Evolutionary conservation across 805 yeast species (phyloP).

Genomic region (Saccharomycopsis fodiens): DNA sequence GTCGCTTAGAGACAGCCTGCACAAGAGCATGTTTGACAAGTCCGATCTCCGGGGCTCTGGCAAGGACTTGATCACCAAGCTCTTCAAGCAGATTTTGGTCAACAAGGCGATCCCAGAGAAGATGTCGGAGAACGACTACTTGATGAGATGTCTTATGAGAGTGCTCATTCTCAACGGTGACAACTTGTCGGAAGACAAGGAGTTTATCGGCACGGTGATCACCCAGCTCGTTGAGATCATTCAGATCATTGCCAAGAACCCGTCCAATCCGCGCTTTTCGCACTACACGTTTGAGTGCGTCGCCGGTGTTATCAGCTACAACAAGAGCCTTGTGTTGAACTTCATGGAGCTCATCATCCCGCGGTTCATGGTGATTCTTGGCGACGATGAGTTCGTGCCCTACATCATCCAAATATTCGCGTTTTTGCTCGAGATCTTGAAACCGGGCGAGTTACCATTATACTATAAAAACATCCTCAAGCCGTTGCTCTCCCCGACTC

Average conservation of each 20-base stretch:
- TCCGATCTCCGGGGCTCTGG: conserved; percentile 60
- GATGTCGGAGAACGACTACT: conserved; percentile 88
- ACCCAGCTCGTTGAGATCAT: conserved; percentile 65
- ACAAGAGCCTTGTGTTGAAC: conserved; percentile 29
- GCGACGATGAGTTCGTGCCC: conserved; percentile 88
- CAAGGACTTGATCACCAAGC: conserved; percentile 51
- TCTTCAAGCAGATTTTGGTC: conserved; percentile 59
- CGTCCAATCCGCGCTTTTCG: conserved; percentile 89
- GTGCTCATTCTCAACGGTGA: conserved; percentile 64
- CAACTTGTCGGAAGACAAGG: conserved; percentile 32
- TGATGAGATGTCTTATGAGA: conserved; percentile 85
- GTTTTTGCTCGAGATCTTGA: conserved; percentile 58
- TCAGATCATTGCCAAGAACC: conserved; percentile 70
- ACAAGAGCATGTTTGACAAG: conserved; percentile 53
- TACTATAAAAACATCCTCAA: conserved; percentile 59
- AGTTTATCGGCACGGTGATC: conserved; percentile 27
- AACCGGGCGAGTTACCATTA: conserved; percentile 49
- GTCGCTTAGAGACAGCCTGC: conserved; percentile 51
- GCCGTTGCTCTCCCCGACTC: conserved; percentile 81
- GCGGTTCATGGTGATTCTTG: conserved; percentile 55
- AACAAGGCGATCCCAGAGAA: conserved; percentile 68
- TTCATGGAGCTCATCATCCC: conserved; percentile 56
- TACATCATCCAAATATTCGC: conserved; percentile 89
- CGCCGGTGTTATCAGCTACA: conserved; percentile 61
- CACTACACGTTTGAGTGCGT: conserved; percentile 88